Evolutionary conservation across 225 moss, liverwort and hornwort genomes (phyloP).

Genomic region (Sphagnum tenellum): DNA sequence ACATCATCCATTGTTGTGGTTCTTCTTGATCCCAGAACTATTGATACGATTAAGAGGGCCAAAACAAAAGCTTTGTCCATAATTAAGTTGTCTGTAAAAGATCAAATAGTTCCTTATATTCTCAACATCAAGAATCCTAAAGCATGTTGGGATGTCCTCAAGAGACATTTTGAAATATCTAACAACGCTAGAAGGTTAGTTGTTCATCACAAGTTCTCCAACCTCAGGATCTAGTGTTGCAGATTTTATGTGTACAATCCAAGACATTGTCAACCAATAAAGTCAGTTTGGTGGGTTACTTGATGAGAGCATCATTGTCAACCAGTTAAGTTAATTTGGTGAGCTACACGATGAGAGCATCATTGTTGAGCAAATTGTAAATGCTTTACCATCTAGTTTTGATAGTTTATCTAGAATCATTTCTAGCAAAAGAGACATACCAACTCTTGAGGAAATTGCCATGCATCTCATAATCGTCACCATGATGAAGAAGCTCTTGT

Average conservation of each 20-base stretch:
- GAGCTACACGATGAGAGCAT: not conserved
- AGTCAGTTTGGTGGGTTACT: too few relatives aligned
- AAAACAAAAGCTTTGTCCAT: not conserved
- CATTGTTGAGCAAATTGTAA: not conserved
- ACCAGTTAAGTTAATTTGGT: not conserved
- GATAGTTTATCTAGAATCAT: not conserved
- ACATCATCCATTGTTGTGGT: too few relatives aligned
- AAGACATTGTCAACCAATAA: too few relatives aligned
- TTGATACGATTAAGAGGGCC: not conserved
- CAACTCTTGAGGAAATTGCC: not conserved
- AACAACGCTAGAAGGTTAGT: not conserved
- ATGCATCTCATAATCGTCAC: not conserved
- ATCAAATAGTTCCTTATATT: not conserved
- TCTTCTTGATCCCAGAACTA: too few relatives aligned
- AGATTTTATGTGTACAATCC: not conserved
- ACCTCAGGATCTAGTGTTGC: not conserved
- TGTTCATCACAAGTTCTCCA: not conserved
- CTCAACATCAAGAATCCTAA: not conserved
- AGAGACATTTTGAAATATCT: not conserved
- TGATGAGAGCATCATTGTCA: not conserved
- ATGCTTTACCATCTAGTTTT: not conserved
- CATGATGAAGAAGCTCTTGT: not conserved
- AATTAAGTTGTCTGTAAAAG: not conserved
- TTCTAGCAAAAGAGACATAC: not conserved
- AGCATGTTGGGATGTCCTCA: not conserved